Conservation (phyloP, 208 protist species). For the Trypanosoma lewisi region DNA sequence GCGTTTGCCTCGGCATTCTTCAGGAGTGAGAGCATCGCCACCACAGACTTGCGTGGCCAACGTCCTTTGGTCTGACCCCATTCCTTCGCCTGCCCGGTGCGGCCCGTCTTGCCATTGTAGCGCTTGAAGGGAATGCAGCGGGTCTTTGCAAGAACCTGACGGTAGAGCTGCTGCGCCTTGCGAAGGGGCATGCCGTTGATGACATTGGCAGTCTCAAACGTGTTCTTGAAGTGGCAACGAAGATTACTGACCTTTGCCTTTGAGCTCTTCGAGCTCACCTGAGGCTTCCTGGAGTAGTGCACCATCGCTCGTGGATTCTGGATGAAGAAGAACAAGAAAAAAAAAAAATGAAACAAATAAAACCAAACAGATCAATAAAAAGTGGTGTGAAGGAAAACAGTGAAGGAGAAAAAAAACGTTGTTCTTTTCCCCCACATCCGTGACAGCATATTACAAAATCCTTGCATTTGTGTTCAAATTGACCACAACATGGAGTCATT, state of each 20-base stretch:
- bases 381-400: neutral
- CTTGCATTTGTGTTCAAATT: no score
- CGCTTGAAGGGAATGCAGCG: conserved; percentile 94
- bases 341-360: conserved; percentile 14
- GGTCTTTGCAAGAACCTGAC: conserved; percentile 93
- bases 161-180: conserved; percentile 92
- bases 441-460: no score
- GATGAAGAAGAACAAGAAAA: conserved; percentile 17
- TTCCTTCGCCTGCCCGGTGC: conserved; percentile 92
- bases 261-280: conserved; percentile 85
- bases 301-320: conserved; percentile 53
- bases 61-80: conserved; percentile 91
- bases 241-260: conserved; percentile 90
- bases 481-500: no score
- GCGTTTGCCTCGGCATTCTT: conserved; percentile 93
- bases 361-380: conserved; percentile 3
- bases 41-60: conserved; percentile 94
- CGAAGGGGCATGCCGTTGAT: conserved; percentile 72
- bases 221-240: conserved; percentile 96
- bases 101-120: conserved; percentile 92
- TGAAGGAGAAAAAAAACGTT: neutral
- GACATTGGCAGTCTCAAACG: conserved; percentile 91
- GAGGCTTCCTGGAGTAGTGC: conserved; percentile 90
- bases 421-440: neutral
- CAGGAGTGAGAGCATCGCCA: conserved; percentile 87